A percentile compares a stretch with the other conserved stretches of the same genome.
These are phyloP conservation scores for Cercophora scortea DNA, from an alignment of 495 filamentous ascomycete genomes.

Conservation along the genomic window DNA sequence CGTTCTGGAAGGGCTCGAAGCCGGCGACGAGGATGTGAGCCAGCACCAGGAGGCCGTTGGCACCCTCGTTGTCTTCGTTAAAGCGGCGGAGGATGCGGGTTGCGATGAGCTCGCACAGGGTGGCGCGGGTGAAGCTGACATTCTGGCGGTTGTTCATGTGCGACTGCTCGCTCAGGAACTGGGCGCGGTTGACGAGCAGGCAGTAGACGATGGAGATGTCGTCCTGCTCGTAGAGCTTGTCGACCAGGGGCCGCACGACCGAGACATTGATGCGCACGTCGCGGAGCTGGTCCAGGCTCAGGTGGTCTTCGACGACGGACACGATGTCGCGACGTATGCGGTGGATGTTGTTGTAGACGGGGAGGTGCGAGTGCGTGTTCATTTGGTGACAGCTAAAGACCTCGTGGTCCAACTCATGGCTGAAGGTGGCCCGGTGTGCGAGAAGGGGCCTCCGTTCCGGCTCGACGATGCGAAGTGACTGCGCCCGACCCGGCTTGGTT, in stretches of 20 bases:
- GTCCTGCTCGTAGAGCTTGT: conserved; percentile 58
- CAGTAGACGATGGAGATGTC: conserved; percentile 65
- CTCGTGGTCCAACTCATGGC: conserved; percentile 16
- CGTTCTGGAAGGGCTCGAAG: conserved; percentile 66
- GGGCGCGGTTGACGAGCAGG: conserved; percentile 61
- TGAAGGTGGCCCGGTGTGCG: conserved; percentile 15
- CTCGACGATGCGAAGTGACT: conserved; percentile 22
- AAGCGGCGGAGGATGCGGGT: conserved; percentile 56
- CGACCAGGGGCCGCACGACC: conserved; percentile 60
- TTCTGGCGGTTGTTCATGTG: conserved; percentile 61
- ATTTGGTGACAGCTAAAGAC: conserved; percentile 15
- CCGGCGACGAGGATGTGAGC: conserved; percentile 64
- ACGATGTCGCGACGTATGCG: conserved; percentile 44
- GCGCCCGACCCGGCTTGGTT: neutral
- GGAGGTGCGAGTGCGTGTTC: conserved; percentile 31
- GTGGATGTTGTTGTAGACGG: conserved; percentile 47
- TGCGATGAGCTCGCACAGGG: conserved; percentile 62
- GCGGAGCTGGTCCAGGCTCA: conserved; percentile 56
- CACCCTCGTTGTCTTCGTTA: conserved; percentile 58
- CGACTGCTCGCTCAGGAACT: conserved; percentile 60
- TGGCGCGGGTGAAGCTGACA: conserved; percentile 57
- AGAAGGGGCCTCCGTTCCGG: conserved; percentile 23
- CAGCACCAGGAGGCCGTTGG: conserved; percentile 51
- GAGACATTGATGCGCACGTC: conserved; percentile 64
- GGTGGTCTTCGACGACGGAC: conserved; percentile 43